Evolutionary conservation across 257 asterid species (phyloP).

Genomic region (Ajuga chamaepitys): DNA sequence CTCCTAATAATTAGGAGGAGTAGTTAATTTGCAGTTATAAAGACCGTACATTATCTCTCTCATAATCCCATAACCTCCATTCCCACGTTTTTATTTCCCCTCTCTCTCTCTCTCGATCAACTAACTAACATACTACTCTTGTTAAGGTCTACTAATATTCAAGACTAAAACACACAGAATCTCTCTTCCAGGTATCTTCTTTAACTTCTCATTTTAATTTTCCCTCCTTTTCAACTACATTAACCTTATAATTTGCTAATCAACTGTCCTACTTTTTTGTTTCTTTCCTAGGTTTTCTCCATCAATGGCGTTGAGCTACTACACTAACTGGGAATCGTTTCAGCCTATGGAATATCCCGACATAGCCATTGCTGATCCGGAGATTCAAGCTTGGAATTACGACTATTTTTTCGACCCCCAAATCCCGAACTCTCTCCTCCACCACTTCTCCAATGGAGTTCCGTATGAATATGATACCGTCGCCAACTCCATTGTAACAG

Average conservation of each 20-base stretch:
- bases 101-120: slow-evolving; percentile 9
- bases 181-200: neutral
- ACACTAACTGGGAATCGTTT: slow-evolving; percentile 25
- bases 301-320: slow-evolving; percentile 42
- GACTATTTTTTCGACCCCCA: slow-evolving; percentile 4
- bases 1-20: slow-evolving; percentile 30
- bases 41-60: slow-evolving; percentile 15
- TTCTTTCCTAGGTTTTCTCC: neutral
- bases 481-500: neutral
- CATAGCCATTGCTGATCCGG: neutral
- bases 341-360: slow-evolving; percentile 17
- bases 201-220: slow-evolving; percentile 1
- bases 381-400: neutral
- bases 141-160: slow-evolving; percentile 22
- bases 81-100: slow-evolving; percentile 31
- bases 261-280: no score
- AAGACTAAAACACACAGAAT: slow-evolving; percentile 18
- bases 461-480: neutral
- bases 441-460: neutral
- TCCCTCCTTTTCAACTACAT: slow-evolving; percentile 22
- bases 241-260: neutral
- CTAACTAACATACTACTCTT: slow-evolving; percentile 1
- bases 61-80: slow-evolving; percentile 30
- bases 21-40: slow-evolving; percentile 25
- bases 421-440: neutral